A percentile compares a stretch with the other conserved stretches of the same genome.
Evolutionary conservation across 2,329 filamentous ascomycete genomes (phyloP).

Genomic region (Colletotrichum cuscutae): DNA sequence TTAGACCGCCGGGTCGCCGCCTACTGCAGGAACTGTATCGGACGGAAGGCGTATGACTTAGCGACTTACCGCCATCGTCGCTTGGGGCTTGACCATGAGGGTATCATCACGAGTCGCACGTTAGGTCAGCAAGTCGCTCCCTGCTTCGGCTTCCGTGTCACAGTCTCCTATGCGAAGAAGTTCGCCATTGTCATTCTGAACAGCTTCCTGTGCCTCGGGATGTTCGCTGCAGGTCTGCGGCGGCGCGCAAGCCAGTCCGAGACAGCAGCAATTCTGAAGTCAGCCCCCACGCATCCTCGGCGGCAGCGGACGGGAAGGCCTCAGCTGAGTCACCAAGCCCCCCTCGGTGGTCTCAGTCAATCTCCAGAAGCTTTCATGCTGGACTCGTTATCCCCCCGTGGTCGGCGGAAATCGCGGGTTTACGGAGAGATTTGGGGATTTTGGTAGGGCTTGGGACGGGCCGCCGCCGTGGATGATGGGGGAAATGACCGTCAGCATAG

Average conservation of each 20-base stretch:
- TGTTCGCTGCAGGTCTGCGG: background rate
- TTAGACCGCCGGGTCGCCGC: background rate
- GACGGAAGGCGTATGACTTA: slow-evolving; percentile 21
- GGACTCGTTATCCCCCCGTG: background rate
- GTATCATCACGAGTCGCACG: slow-evolving; percentile 24
- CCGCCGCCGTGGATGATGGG: slow-evolving; percentile 14
- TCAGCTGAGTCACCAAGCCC: background rate
- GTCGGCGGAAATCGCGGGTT: slow-evolving; percentile 8
- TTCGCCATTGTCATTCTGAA: background rate
- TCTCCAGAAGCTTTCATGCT: background rate
- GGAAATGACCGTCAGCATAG: slow-evolving; percentile 23
- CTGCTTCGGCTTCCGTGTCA: background rate
- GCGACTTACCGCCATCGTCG: slow-evolving; percentile 2
- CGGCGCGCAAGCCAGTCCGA: background rate
- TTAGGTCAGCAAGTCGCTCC: background rate
- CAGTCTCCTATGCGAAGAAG: background rate
- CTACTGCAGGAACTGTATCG: slow-evolving; percentile 33
- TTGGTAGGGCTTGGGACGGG: slow-evolving; percentile 22
- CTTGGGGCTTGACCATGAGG: slow-evolving; percentile 17
- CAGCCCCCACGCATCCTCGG: slow-evolving; percentile 7
- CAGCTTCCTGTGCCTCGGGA: slow-evolving; percentile 18
- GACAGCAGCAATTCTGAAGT: background rate
- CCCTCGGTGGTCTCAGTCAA: background rate
- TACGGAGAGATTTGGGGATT: background rate
- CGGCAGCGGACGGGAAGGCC: background rate